These are phyloP conservation scores for Wakefieldia striispora DNA, from an alignment of 768 basidiomycete species.

Conservation along the genomic window DNA sequence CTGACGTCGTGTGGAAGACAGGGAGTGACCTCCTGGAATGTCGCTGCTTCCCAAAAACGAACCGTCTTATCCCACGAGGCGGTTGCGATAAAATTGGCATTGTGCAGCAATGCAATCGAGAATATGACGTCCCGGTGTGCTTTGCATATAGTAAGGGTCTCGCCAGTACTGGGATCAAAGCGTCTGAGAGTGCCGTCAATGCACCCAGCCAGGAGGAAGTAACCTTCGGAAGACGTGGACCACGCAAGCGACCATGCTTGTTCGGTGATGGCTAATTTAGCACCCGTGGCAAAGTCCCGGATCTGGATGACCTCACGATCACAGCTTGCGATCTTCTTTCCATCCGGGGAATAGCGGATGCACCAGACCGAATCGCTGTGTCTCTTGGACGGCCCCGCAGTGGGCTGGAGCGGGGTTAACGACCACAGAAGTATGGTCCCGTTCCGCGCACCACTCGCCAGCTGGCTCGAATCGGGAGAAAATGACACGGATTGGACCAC, in stretches of 20 bases:
- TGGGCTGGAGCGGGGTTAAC: neutral
- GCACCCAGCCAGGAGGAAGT: conserved; percentile 17
- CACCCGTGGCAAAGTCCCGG: conserved; percentile 12
- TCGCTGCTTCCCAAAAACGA: no score
- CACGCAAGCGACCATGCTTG: conserved; percentile 24
- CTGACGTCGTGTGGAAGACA: conserved; percentile 10
- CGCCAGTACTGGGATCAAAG: conserved; percentile 10
- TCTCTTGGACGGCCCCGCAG: conserved; percentile 7
- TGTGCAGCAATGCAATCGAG: no score
- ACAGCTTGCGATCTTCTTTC: no score
- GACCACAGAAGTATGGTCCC: conserved; percentile 20
- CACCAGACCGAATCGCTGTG: conserved; percentile 17
- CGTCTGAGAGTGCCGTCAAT: conserved; percentile 14
- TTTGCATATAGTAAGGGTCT: neutral
- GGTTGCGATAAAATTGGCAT: no score
- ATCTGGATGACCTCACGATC: conserved; percentile 17
- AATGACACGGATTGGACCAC: no score
- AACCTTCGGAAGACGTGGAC: conserved; percentile 8
- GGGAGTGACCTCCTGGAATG: no score
- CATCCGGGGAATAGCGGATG: conserved; percentile 22
- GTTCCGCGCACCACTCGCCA: conserved; percentile 17
- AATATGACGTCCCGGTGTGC: conserved; percentile 21
- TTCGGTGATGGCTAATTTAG: neutral
- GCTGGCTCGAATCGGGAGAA: no score
- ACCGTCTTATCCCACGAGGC: no score